Evolutionary conservation across 2,329 filamentous ascomycete species (phyloP), one percentile per base, ranked within the genome.

Genomic region (Fusarium sp.): DNA sequence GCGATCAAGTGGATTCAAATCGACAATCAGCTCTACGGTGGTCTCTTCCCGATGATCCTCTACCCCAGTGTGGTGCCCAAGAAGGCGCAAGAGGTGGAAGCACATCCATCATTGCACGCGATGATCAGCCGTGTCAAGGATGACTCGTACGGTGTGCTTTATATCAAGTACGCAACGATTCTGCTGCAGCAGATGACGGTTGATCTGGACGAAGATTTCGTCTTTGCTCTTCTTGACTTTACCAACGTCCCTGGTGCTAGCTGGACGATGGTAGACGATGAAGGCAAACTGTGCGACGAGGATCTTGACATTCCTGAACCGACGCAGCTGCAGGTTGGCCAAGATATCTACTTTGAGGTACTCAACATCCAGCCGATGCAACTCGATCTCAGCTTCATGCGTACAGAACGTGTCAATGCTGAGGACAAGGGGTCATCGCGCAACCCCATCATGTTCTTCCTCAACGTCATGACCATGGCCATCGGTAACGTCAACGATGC

Each of bases 401-500:
- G 96, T 22, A 99, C 96, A 0, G 96, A 99, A 82, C 91, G 95
- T 12, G 93, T 99, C 84, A 99, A 99, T 74, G 96, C 94, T 3
- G 96, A 98, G 81, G 95, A 98, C 81, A 97, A 96, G 76, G 93
- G 95, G 55, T 94, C 94, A 16, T 94, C 94, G 2, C 91, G 90
- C 46, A 99, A 98, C 79, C 97, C 97, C 1, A 88, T 99, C 81
- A 98, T 98, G 95, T 99, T 98, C 85, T 95, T 98, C 80, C 92
- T 98, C 81, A 98, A 99, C 79, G 94, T 98, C 75, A 92, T 99
- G 86, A 98, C 97, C 1, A 99, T 99, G 96, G 97, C 96, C 16
- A 96, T 99, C 78, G 96, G 96, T 73, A 99, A 99, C 78, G 94
- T 99, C 86, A 99, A 99, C 78, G 97, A 99, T 83, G 96, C 96